Conservation (phyloP, 305 asterid species). For the Fraxinus dipetala region DNA sequence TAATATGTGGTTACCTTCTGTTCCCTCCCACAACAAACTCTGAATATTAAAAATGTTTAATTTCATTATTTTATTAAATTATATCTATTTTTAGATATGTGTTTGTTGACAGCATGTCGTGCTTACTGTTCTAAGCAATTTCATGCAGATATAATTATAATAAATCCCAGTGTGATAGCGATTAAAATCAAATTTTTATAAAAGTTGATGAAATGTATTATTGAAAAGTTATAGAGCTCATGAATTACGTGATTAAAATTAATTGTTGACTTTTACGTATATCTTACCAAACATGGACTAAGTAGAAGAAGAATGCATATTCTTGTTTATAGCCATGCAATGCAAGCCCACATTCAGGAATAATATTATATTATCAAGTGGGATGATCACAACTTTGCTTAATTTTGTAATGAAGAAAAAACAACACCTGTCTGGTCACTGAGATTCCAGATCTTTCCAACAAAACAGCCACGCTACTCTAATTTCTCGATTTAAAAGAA, state of each 20-base stretch:
- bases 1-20: neutral
- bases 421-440: constrained; percentile 27
- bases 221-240: neutral
- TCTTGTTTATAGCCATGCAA: constrained; percentile 13
- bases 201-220: neutral
- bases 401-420: neutral
- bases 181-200: too few relatives aligned
- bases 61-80: neutral
- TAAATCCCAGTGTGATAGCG: neutral
- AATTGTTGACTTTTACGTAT: neutral
- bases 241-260: too few relatives aligned
- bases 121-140: neutral
- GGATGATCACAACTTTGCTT: constrained; percentile 1
- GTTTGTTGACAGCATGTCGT: neutral
- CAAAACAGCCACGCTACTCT: neutral
- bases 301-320: constrained; percentile 13
- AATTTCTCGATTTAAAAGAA: neutral
- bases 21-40: constrained; percentile 24
- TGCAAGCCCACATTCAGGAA: neutral
- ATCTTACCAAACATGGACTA: neutral
- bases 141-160: neutral
- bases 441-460: constrained; percentile 26
- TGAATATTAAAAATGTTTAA: neutral
- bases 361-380: neutral
- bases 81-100: constrained; percentile 3